These are phyloP conservation scores for Cercospora sesami DNA, from an alignment of 2,329 filamentous ascomycete species.

Conservation along the genomic window DNA sequence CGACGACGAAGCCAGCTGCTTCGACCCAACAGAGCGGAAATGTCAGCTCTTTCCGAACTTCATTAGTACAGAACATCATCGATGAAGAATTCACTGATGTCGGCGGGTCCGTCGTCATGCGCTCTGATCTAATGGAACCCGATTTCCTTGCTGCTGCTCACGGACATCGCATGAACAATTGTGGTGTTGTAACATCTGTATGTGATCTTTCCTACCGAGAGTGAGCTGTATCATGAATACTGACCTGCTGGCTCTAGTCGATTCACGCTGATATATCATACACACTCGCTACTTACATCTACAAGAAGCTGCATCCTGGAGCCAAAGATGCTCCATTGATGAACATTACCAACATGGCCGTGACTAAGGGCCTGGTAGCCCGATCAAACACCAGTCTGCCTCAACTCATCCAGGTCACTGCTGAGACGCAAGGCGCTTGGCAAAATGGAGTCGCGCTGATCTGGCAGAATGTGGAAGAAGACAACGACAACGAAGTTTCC, in stretches of 20 bases:
- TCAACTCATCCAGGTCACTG: slow-evolving; percentile 14
- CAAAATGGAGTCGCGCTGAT: slow-evolving; percentile 2
- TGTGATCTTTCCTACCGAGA: slow-evolving; percentile 27
- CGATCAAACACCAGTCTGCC: slow-evolving; percentile 4
- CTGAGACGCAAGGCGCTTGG: slow-evolving; percentile 8
- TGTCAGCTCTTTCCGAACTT: slow-evolving; percentile 32
- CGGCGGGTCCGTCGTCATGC: slow-evolving; percentile 36
- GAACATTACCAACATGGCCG: slow-evolving; percentile 44
- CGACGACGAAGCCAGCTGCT: slow-evolving; percentile 4
- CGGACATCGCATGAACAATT: slow-evolving; percentile 48
- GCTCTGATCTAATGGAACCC: slow-evolving; percentile 38
- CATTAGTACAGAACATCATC: slow-evolving; percentile 29
- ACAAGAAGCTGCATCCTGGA: slow-evolving; percentile 9
- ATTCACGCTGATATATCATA: slow-evolving; percentile 42
- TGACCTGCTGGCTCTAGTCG: slow-evolving; percentile 35
- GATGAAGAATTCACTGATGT: neutral
- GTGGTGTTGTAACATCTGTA: slow-evolving; percentile 45
- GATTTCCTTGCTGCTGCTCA: slow-evolving; percentile 43
- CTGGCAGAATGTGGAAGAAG: slow-evolving; percentile 18
- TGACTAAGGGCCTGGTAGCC: slow-evolving; percentile 34
- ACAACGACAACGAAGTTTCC: neutral
- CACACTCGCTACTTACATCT: slow-evolving; percentile 37
- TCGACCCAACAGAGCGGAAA: neutral
- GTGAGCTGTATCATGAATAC: slow-evolving; percentile 21
- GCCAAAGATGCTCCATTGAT: slow-evolving; percentile 29